Evolutionary conservation across 2,329 filamentous ascomycete species (phyloP).

Genomic region (Cladosporium velox): DNA sequence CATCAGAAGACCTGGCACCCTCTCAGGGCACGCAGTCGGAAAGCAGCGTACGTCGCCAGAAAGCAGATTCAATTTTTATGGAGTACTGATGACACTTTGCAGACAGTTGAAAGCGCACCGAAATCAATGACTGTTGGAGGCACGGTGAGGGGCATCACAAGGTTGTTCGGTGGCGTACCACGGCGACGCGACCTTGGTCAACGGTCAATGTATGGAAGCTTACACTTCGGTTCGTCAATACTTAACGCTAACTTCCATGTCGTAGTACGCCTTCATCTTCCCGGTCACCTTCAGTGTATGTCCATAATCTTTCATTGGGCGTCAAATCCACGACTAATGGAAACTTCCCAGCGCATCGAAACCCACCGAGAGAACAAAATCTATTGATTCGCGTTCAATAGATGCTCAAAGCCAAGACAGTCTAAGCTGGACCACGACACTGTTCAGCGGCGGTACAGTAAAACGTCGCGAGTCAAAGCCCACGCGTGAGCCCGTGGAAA

Average conservation of each 20-base stretch:
- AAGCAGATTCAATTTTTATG: not conserved
- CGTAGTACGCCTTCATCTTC: constrained; percentile 29
- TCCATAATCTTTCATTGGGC: not conserved
- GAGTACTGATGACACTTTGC: not conserved
- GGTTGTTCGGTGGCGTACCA: constrained; percentile 34
- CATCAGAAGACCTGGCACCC: constrained; percentile 29
- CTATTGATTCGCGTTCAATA: constrained; percentile 25
- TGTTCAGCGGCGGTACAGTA: constrained; percentile 30
- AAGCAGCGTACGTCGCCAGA: constrained; percentile 8
- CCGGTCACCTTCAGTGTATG: constrained; percentile 30
- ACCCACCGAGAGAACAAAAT: constrained; percentile 23
- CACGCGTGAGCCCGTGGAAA: constrained; percentile 35
- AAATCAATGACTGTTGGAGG: constrained; percentile 15
- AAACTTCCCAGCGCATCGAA: constrained; percentile 11
- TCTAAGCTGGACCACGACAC: constrained; percentile 30
- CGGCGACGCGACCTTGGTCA: constrained; percentile 7
- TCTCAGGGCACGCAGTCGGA: constrained; percentile 12
- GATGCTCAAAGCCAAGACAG: constrained; percentile 32
- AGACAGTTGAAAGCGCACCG: constrained; percentile 12
- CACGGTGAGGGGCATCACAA: constrained; percentile 31
- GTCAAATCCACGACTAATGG: not conserved
- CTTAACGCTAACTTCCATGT: not conserved
- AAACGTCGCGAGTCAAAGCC: constrained; percentile 30
- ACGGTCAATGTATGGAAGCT: constrained; percentile 2
- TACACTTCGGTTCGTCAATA: not conserved